Conservation (phyloP, 805 yeast species). For the Ogataea pilisensis region DNA sequence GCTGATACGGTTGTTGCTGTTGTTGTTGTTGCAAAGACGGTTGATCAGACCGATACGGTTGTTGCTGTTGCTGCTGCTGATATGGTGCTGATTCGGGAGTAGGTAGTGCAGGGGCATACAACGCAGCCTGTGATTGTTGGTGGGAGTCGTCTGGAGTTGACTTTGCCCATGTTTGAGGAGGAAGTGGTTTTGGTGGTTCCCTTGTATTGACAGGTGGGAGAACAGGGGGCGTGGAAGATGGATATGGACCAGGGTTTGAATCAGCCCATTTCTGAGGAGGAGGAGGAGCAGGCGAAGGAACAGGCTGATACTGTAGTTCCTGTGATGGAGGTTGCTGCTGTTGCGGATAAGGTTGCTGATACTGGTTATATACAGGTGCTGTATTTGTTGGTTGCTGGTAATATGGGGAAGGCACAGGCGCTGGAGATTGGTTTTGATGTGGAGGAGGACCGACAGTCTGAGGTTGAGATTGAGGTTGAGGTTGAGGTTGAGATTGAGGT, state of each 20-base stretch:
- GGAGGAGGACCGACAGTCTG: slow-evolving; percentile 1
- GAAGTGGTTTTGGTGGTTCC: slow-evolving; percentile 1
- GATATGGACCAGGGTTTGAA: slow-evolving; percentile 5
- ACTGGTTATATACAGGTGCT: too few relatives aligned
- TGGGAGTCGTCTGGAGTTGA: slow-evolving; percentile 1
- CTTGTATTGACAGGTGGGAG: too few relatives aligned
- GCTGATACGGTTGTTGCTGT: background rate
- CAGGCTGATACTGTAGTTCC: background rate
- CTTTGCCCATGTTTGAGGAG: slow-evolving; percentile 2
- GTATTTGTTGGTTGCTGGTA: slow-evolving; percentile 4
- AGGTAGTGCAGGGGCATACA: slow-evolving; percentile 8
- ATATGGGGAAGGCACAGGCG: too few relatives aligned
- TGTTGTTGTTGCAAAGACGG: too few relatives aligned
- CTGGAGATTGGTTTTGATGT: too few relatives aligned
- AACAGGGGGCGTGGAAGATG: slow-evolving; percentile 7
- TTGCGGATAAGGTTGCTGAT: slow-evolving; percentile 4
- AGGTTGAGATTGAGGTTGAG: slow-evolving; percentile 10
- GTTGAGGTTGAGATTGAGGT: slow-evolving; percentile 6
- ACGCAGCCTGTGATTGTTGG: slow-evolving; percentile 4
- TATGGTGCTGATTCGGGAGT: slow-evolving; percentile 7
- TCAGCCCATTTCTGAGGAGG: background rate
- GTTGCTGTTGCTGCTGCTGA: background rate
- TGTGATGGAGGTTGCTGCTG: slow-evolving; percentile 7
- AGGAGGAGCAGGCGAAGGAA: background rate
- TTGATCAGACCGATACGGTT: too few relatives aligned